phyloP scores from a whole-genome alignment of 2,329 filamentous ascomycete species.

The Volutella citrinella region DNA sequence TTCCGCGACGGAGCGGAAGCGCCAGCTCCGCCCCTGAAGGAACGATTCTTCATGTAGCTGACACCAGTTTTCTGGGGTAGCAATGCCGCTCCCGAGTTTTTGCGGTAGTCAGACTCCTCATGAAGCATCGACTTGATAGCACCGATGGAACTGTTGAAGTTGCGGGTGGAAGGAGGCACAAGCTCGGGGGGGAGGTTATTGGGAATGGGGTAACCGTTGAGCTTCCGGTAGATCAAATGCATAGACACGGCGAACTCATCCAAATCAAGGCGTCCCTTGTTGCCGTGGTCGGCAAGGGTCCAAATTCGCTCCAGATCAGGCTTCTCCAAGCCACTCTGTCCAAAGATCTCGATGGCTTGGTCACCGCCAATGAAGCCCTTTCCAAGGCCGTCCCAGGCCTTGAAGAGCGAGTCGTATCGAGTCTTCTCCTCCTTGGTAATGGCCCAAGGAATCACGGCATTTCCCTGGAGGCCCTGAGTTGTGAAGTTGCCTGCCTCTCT shows the following conservation, averaged over 20 bases:
- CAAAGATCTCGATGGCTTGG: constrained; percentile 94
- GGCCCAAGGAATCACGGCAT: constrained; percentile 95
- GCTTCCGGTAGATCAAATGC: constrained; percentile 96
- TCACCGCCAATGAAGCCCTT: constrained; percentile 91
- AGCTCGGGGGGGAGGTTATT: constrained; percentile 86
- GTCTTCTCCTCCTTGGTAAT: constrained; percentile 99
- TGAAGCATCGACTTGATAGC: constrained; percentile 87
- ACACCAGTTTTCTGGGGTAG: constrained; percentile 97
- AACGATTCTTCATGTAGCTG: constrained; percentile 94
- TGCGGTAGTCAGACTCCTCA: constrained; percentile 84
- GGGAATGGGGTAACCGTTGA: constrained; percentile 93
- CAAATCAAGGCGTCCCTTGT: constrained; percentile 89
- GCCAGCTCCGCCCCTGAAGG: constrained; percentile 68
- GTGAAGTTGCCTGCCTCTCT: constrained; percentile 81
- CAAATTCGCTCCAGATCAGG: constrained; percentile 87
- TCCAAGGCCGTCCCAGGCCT: constrained; percentile 90
- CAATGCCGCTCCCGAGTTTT: constrained; percentile 83
- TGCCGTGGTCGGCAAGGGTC: constrained; percentile 91
- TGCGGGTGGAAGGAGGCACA: constrained; percentile 89
- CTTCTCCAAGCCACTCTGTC: constrained; percentile 91
- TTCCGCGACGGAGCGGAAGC: constrained; percentile 66
- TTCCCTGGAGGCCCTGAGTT: constrained; percentile 83
- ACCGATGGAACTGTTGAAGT: constrained; percentile 89
- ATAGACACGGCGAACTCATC: constrained; percentile 98
- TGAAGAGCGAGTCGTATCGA: constrained; percentile 92